A percentile compares a stretch with the other conserved stretches of the same genome.
Conservation (phyloP, 306 rosid genomes). For the Medicago arabica region DNA sequence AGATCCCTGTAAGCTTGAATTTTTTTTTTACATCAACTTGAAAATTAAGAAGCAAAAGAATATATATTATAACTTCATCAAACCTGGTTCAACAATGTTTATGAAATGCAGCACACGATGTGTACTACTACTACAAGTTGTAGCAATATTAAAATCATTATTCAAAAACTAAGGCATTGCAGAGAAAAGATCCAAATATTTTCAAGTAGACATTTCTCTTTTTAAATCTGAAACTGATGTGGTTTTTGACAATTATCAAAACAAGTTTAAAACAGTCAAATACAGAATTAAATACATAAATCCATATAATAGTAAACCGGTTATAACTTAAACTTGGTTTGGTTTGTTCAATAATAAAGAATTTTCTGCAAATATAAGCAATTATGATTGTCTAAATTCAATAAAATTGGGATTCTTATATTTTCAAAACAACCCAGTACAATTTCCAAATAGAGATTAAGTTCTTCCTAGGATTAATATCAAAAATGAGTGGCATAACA, state of each 20-base stretch:
- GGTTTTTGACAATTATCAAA: constrained; percentile 16
- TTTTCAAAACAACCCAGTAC: neutral
- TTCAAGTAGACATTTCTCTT: constrained; percentile 22
- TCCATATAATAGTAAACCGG: neutral
- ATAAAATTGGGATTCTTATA: neutral
- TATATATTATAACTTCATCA: constrained; percentile 15
- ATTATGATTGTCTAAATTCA: constrained; percentile 11
- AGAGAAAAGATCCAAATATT: constrained; percentile 25
- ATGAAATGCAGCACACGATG: constrained; percentile 11
- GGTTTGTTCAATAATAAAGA: constrained; percentile 19
- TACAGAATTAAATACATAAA: neutral
- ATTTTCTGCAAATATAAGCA: constrained; percentile 5
- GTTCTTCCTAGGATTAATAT: constrained; percentile 5
- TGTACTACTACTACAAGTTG: constrained; percentile 14
- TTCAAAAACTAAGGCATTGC: constrained; percentile 5
- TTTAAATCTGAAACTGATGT: constrained; percentile 18
- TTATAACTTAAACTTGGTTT: constrained; percentile 8
- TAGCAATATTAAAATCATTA: constrained; percentile 13
- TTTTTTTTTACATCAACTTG: neutral
- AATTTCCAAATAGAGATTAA: neutral
- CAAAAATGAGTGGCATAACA: neutral
- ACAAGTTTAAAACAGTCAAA: neutral
- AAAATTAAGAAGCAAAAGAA: constrained; percentile 12
- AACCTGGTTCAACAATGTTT: neutral
- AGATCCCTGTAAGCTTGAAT: neutral